Percentiles rank a stretch among this genome's conserved stretches.
These are phyloP conservation scores for Pelargonium cotyledonis DNA, from an alignment of 441 rosid species.

Conservation along the genomic window DNA sequence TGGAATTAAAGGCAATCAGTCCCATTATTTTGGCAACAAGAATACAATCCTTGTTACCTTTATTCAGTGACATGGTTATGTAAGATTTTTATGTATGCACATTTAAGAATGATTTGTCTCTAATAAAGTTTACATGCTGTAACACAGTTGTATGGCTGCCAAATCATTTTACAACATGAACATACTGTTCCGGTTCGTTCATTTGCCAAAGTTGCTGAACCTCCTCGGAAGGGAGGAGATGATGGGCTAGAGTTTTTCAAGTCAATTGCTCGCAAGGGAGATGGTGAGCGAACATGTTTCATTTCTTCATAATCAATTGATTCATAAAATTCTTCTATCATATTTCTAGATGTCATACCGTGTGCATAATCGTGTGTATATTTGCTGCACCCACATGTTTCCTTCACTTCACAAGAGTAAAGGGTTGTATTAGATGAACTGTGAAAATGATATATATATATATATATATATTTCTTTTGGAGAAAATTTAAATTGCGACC, in stretches of 20 bases:
- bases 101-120: neutral
- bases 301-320: neutral
- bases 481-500: neutral
- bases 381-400: neutral
- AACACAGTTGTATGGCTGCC: conserved; percentile 51
- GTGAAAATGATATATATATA: neutral
- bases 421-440: neutral
- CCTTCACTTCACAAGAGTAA: neutral
- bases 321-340: no score
- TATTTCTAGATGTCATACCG: no score
- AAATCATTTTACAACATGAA: conserved; percentile 42
- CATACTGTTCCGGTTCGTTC: conserved; percentile 52
- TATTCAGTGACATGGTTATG: neutral
- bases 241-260: no score
- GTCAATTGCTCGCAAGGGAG: conserved; percentile 54
- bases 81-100: neutral
- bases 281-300: conserved; percentile 45
- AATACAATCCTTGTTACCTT: neutral
- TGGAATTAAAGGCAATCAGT: neutral
- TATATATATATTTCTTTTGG: neutral
- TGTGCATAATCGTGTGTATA: no score
- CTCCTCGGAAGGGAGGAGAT: conserved; percentile 15
- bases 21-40: neutral
- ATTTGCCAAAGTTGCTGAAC: conserved; percentile 71
- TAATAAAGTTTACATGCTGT: neutral